Percentiles rank a stretch among this genome's conserved stretches.
Evolutionary conservation across 2,329 filamentous ascomycete species (phyloP).

Genomic region (Curvularia verruculosa): DNA sequence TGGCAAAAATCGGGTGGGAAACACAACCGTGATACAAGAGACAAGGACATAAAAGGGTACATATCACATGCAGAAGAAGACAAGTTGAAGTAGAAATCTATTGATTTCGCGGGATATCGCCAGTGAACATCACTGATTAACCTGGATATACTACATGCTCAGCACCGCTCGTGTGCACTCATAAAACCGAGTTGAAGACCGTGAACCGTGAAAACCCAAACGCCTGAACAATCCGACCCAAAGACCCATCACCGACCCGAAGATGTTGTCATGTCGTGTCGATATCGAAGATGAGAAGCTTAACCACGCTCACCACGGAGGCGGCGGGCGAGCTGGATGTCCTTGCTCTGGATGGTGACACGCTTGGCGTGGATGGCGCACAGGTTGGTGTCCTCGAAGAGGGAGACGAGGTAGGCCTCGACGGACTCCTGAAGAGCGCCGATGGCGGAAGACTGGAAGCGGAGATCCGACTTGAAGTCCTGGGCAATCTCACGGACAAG

Average conservation of each 20-base stretch:
- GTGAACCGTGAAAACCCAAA: constrained; percentile 46
- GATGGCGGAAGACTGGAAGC: constrained; percentile 97
- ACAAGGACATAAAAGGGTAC: background rate
- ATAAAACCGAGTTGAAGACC: constrained; percentile 46
- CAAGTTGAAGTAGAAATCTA: constrained; percentile 36
- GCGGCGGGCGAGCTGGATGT: constrained; percentile 84
- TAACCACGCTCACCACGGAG: constrained; percentile 63
- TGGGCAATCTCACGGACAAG: constrained; percentile 78
- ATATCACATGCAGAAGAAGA: constrained; percentile 7
- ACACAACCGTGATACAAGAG: background rate
- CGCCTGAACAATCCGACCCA: constrained; percentile 41
- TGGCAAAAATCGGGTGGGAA: background rate
- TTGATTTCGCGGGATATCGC: constrained; percentile 44
- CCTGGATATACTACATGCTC: constrained; percentile 49
- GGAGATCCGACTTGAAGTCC: constrained; percentile 71
- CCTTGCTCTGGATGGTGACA: constrained; percentile 95
- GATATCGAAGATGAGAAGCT: constrained; percentile 32
- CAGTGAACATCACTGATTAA: constrained; percentile 46
- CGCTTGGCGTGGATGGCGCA: constrained; percentile 97
- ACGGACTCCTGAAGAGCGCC: constrained; percentile 91
- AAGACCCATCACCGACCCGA: constrained; percentile 33
- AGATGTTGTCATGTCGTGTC: constrained; percentile 34
- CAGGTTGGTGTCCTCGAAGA: constrained; percentile 96
- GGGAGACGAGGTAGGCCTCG: constrained; percentile 93
- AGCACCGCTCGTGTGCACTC: constrained; percentile 45